Conservation (phyloP, 805 yeast species). For the Candida quercuum region DNA sequence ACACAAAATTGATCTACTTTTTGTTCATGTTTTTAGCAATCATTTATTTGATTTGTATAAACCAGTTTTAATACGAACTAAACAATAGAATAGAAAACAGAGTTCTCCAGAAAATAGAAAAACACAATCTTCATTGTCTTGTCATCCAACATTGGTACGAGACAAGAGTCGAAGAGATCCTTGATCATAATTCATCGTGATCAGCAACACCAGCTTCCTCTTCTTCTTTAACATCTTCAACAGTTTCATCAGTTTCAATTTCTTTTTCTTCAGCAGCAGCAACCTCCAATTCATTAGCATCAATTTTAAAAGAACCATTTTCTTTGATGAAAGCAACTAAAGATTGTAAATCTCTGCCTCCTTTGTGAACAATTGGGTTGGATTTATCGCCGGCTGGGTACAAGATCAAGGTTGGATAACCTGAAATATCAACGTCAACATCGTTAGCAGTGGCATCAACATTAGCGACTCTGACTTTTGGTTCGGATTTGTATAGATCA, state of each 20-base stretch:
- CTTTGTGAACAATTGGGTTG: conserved; percentile 59
- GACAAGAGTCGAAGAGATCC: neutral
- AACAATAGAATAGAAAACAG: neutral
- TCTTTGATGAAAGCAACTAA: conserved; percentile 68
- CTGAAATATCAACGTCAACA: conserved; percentile 73
- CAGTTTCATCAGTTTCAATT: conserved; percentile 13
- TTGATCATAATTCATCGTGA: conserved; percentile 11
- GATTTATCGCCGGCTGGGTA: conserved; percentile 83
- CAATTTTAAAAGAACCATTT: conserved; percentile 58
- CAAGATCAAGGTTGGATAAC: conserved; percentile 88
- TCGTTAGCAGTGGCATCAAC: conserved; percentile 90
- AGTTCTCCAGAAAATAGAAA: neutral
- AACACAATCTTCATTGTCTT: no score
- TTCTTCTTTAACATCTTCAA: conserved; percentile 6
- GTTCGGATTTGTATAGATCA: conserved; percentile 50
- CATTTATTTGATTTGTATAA: neutral
- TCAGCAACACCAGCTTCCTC: conserved; percentile 6
- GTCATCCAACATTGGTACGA: neutral
- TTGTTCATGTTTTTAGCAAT: no score
- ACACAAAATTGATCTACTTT: no score
- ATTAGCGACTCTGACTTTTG: conserved; percentile 71
- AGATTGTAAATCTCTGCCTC: conserved; percentile 68
- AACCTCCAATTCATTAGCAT: conserved; percentile 38
- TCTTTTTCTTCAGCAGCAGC: conserved; percentile 16
- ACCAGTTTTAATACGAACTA: neutral